phyloP scores from a whole-genome alignment of 257 asterid species.

The Knoxia roxburghii region DNA sequence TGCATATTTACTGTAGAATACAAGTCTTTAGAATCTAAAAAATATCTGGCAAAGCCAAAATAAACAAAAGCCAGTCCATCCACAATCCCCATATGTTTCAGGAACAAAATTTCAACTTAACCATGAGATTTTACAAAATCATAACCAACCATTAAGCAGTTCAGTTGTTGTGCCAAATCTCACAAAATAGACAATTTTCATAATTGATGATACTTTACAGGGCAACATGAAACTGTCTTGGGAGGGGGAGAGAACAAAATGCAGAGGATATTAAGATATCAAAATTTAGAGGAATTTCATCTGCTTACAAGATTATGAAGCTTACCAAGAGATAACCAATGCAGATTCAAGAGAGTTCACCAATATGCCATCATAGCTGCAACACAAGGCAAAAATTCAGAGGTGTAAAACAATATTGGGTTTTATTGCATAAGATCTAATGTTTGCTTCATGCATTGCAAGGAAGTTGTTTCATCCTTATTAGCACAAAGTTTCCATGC shows the following conservation, averaged over 20 bases:
- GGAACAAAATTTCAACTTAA: not conserved
- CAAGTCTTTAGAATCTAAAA: not conserved
- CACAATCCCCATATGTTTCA: not conserved
- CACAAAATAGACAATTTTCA: not conserved
- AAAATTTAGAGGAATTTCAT: not conserved
- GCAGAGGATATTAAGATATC: not conserved
- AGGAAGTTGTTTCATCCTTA: not conserved
- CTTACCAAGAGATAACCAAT: slow-evolving; percentile 59
- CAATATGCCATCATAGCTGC: slow-evolving; percentile 84
- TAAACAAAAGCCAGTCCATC: not conserved
- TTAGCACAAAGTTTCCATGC: not conserved
- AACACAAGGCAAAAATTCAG: slow-evolving; percentile 13
- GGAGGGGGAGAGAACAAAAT: not conserved
- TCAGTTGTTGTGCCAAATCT: not conserved
- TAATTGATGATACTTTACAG: not conserved
- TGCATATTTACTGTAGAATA: not conserved
- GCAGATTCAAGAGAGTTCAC: slow-evolving; percentile 76
- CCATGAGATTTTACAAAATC: not conserved
- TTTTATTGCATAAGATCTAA: not conserved
- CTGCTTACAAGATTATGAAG: slow-evolving; percentile 6
- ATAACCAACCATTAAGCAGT: not conserved
- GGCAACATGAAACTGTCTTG: not conserved
- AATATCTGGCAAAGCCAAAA: not conserved
- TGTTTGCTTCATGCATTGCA: not conserved
- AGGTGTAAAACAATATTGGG: not conserved